Conservation (phyloP, 768 basidiomycete genomes). For the Daedalea quercina region DNA sequence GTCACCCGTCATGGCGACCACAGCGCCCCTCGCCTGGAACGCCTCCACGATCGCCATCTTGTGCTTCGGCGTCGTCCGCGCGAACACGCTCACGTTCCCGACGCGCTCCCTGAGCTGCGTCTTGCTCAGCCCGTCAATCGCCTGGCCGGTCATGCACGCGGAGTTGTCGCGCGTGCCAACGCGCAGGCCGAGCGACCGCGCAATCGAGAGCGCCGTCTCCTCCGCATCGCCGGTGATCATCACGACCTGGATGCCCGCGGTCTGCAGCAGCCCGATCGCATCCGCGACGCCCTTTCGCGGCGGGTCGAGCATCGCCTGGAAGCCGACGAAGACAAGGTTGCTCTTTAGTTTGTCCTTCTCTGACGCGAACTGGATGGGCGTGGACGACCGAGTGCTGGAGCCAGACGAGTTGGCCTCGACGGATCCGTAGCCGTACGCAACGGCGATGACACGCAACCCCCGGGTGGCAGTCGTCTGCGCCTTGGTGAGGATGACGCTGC, state of each 20-base stretch:
- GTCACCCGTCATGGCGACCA: slow-evolving; percentile 98
- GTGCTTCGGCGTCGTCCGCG: slow-evolving; percentile 91
- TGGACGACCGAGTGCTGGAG: slow-evolving; percentile 18
- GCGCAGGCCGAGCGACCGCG: slow-evolving; percentile 74
- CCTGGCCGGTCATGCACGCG: slow-evolving; percentile 40
- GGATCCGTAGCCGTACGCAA: slow-evolving; percentile 81
- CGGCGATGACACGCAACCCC: slow-evolving; percentile 83
- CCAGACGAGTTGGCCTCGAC: slow-evolving; percentile 29
- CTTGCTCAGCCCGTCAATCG: slow-evolving; percentile 78
- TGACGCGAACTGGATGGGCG: slow-evolving; percentile 24
- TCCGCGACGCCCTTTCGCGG: slow-evolving; percentile 92
- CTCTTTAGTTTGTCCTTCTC: slow-evolving; percentile 22
- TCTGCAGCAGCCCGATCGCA: slow-evolving; percentile 73
- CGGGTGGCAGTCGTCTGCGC: slow-evolving; percentile 67
- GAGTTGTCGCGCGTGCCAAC: slow-evolving; percentile 39
- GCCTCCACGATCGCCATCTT: slow-evolving; percentile 98
- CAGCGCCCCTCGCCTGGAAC: slow-evolving; percentile 80
- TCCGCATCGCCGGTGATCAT: slow-evolving; percentile 99
- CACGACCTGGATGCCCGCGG: slow-evolving; percentile 89
- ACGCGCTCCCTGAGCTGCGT: slow-evolving; percentile 79
- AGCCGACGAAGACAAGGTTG: slow-evolving; percentile 84
- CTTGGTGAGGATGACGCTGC: slow-evolving; percentile 59
- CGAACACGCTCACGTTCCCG: slow-evolving; percentile 81
- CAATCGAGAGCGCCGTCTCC: slow-evolving; percentile 85
- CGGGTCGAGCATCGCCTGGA: slow-evolving; percentile 94